These are phyloP conservation scores for Penicillium sp. DNA, from an alignment of 2,329 filamentous ascomycete species.

Conservation along the genomic window DNA sequence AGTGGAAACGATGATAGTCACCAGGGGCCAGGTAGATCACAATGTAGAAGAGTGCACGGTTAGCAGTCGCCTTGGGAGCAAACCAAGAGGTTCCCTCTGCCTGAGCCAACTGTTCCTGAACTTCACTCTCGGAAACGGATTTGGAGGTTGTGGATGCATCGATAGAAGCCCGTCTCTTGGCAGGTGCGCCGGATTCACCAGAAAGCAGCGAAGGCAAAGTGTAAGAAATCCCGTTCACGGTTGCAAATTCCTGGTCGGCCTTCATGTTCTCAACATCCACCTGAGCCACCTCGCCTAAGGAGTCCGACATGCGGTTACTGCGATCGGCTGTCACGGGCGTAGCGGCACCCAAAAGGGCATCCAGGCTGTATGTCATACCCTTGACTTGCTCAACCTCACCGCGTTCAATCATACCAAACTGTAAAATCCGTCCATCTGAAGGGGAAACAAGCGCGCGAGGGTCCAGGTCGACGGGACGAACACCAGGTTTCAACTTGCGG, in stretches of 20 bases:
- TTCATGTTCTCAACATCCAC: conserved; percentile 60
- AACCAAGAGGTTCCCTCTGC: conserved; percentile 63
- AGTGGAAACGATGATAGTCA: conserved; percentile 98
- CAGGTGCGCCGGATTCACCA: conserved; percentile 48
- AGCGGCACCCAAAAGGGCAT: conserved; percentile 72
- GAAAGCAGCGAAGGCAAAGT: conserved; percentile 83
- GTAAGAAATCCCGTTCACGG: conserved; percentile 91
- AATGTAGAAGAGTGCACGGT: conserved; percentile 75
- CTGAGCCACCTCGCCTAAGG: conserved; percentile 28
- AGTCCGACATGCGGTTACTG: conserved; percentile 31
- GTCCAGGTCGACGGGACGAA: conserved; percentile 75
- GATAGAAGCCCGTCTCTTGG: conserved; percentile 49
- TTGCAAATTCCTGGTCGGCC: conserved; percentile 86
- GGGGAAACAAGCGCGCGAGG: conserved; percentile 77
- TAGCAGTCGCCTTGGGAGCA: conserved; percentile 55
- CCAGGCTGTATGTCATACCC: conserved; percentile 94
- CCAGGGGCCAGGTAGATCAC: conserved; percentile 95
- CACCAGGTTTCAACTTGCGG: conserved; percentile 82
- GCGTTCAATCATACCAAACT: conserved; percentile 85
- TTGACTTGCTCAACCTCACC: conserved; percentile 98
- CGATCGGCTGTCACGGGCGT: conserved; percentile 42
- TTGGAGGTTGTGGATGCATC: conserved; percentile 69
- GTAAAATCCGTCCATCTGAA: conserved; percentile 82
- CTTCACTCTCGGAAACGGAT: conserved; percentile 70
- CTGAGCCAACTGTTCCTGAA: conserved; percentile 74